phyloP scores from a whole-genome alignment of 2,329 filamentous ascomycete genomes.

The Apiospora malaysiana region DNA sequence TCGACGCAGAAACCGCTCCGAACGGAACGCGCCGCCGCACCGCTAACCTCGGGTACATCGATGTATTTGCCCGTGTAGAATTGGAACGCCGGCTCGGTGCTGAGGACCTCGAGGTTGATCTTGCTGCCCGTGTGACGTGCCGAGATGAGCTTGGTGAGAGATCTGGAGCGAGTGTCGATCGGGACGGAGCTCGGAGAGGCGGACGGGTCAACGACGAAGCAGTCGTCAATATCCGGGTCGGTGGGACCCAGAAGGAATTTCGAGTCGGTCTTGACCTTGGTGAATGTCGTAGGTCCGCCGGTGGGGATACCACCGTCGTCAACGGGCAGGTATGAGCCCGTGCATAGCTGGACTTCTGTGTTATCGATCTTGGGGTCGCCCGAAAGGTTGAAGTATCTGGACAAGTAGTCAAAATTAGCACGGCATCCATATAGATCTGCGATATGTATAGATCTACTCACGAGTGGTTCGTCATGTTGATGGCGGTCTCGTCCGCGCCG shows the following conservation, averaged over 20 bases:
- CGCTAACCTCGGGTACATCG: conserved; percentile 72
- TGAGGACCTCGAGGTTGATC: conserved; percentile 84
- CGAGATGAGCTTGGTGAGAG: conserved; percentile 70
- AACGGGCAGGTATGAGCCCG: conserved; percentile 72
- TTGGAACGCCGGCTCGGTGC: conserved; percentile 95
- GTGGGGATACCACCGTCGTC: conserved; percentile 78
- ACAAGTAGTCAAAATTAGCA: conserved; percentile 18
- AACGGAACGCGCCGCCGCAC: conserved; percentile 65
- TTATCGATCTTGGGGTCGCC: conserved; percentile 59
- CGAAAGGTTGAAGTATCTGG: conserved; percentile 69
- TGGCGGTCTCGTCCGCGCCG: conserved; percentile 83
- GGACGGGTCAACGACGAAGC: conserved; percentile 74
- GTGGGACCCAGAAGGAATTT: conserved; percentile 74
- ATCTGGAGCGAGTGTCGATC: conserved; percentile 67
- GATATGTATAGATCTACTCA: conserved; percentile 44
- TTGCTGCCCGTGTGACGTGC: conserved; percentile 76
- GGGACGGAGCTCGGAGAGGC: conserved; percentile 63
- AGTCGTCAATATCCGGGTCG: conserved; percentile 84
- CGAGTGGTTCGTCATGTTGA: conserved; percentile 97
- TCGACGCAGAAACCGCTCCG: conserved; percentile 90
- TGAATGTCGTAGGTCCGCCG: conserved; percentile 67
- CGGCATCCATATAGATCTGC: not conserved
- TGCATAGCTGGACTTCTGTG: conserved; percentile 70
- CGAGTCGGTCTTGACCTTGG: conserved; percentile 67
- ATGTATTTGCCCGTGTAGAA: conserved; percentile 93